Conservation (phyloP, 164 flowering plant genomes). For the Pachysandra terminalis region DNA sequence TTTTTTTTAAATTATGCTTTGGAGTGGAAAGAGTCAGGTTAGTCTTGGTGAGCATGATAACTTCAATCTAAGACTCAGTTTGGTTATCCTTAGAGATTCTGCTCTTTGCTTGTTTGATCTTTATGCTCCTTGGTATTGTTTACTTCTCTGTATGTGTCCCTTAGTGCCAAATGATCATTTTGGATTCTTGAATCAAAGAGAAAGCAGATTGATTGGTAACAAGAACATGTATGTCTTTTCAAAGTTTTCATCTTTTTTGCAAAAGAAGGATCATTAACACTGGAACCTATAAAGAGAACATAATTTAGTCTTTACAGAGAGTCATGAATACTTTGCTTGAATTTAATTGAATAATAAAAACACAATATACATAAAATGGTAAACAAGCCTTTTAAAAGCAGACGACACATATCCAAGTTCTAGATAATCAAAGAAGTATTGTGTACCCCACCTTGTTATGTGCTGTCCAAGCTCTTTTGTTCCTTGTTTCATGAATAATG, state of each 20-base stretch:
- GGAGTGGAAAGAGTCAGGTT: conserved; percentile 3
- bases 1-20: conserved; percentile 7
- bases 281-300: neutral
- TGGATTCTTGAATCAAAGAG: too few species aligned
- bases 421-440: neutral
- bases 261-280: neutral
- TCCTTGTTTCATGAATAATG: too few species aligned
- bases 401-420: neutral
- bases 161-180: too few species aligned
- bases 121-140: neutral
- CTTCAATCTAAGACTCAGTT: neutral
- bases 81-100: neutral
- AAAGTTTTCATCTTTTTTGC: neutral
- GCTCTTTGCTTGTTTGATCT: neutral
- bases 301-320: neutral
- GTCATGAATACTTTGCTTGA: neutral
- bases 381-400: neutral
- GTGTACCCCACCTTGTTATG: neutral
- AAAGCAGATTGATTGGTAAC: neutral
- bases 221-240: neutral
- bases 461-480: neutral
- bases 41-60: neutral
- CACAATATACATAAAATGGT: neutral
- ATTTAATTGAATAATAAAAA: too few species aligned
- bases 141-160: too few species aligned